Evolutionary conservation across 2,329 filamentous ascomycete species (phyloP).

Genomic region (Lachnellula subtilissima): DNA sequence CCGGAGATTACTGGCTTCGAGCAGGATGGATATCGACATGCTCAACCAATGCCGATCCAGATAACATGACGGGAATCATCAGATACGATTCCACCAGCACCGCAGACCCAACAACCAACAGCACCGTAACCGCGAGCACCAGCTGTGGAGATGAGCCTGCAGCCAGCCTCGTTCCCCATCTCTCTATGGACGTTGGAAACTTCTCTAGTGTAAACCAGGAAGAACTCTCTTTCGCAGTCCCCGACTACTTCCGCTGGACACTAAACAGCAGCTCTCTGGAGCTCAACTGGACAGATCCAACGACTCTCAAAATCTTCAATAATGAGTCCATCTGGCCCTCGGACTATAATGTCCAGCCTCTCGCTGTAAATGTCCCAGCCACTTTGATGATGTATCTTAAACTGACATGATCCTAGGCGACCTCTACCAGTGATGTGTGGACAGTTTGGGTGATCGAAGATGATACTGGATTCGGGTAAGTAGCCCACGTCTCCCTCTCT

Average conservation of each 20-base stretch:
- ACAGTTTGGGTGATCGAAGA: constrained; percentile 28
- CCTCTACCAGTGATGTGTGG: constrained; percentile 21
- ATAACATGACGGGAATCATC: constrained; percentile 37
- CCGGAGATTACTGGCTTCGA: constrained; percentile 53
- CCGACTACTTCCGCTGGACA: constrained; percentile 42
- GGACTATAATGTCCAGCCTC: constrained; percentile 24
- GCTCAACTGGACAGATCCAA: constrained; percentile 45
- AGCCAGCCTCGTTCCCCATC: constrained; percentile 25
- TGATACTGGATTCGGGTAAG: constrained; percentile 15
- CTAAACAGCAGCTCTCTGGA: constrained; percentile 43
- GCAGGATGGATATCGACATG: constrained; percentile 46
- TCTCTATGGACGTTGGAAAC: constrained; percentile 22
- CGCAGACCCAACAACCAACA: constrained; percentile 27
- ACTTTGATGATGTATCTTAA: constrained; percentile 44
- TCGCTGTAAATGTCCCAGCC: constrained; percentile 4
- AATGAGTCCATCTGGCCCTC: constrained; percentile 28
- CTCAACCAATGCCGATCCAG: constrained; percentile 51
- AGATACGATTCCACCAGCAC: constrained; percentile 36
- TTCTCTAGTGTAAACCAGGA: constrained; percentile 12
- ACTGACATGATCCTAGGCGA: constrained; percentile 41
- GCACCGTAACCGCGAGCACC: constrained; percentile 14
- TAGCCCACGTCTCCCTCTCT: not conserved
- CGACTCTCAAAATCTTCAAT: constrained; percentile 33
- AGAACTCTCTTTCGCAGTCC: constrained; percentile 12
- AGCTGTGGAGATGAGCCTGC: constrained; percentile 30